Percentiles rank a stretch among this genome's conserved stretches.
phyloP scores from a whole-genome alignment of 2,329 filamentous ascomycete species.

The Aspergillus arachidicola region DNA sequence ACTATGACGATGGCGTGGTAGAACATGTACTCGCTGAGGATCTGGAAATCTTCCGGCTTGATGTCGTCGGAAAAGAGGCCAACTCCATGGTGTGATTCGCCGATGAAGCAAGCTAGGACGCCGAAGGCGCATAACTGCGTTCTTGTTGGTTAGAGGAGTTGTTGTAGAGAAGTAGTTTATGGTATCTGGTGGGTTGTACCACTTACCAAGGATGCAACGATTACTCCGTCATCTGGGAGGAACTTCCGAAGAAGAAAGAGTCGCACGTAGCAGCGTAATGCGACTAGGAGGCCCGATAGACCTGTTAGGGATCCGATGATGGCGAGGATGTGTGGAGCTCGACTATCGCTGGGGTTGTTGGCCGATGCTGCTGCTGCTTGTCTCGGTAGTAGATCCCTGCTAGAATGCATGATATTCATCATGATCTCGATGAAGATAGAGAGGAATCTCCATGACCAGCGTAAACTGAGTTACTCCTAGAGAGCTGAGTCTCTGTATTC shows the following conservation, averaged over 20 bases:
- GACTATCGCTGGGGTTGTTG: background rate
- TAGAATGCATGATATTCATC: background rate
- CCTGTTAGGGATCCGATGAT: slow-evolving; percentile 44
- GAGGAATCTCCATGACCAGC: background rate
- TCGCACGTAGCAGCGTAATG: slow-evolving; percentile 52
- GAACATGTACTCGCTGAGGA: slow-evolving; percentile 47
- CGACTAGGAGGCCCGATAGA: slow-evolving; percentile 42
- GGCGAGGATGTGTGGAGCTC: slow-evolving; percentile 36
- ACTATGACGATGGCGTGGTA: slow-evolving; percentile 53
- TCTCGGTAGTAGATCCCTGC: background rate
- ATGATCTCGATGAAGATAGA: background rate
- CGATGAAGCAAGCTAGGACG: slow-evolving; percentile 46
- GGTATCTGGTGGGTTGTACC: background rate
- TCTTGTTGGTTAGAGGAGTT: background rate
- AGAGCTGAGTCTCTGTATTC: background rate
- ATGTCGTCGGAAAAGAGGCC: slow-evolving; percentile 49
- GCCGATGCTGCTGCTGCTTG: background rate
- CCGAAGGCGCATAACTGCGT: slow-evolving; percentile 26
- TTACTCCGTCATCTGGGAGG: slow-evolving; percentile 54
- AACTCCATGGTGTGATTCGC: slow-evolving; percentile 50
- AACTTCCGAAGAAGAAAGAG: slow-evolving; percentile 50
- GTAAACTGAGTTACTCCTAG: background rate
- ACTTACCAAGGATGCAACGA: slow-evolving; percentile 46
- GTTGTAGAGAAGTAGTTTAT: background rate
- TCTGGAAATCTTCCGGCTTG: slow-evolving; percentile 31